Evolutionary conservation across 768 basidiomycete species (phyloP), one percentile per base, ranked within the genome.

Genomic region (Mrakia hoshinonis): DNA sequence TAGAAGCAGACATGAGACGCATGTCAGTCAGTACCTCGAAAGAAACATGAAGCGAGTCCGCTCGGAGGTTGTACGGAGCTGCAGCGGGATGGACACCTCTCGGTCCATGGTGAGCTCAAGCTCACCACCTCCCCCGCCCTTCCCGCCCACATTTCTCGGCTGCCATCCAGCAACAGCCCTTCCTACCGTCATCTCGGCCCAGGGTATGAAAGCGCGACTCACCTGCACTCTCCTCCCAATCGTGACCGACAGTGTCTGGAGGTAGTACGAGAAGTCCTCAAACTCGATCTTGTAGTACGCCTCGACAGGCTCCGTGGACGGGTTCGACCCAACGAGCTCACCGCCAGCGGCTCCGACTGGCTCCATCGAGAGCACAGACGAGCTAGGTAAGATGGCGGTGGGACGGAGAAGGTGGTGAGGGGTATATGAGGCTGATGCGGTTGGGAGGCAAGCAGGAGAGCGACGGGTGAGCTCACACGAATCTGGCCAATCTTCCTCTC

Each of bases 281-380:
- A 96, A 96, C 79, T 92, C 90, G 70, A 95, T 88, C 78, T 88
- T 89, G 81, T 92, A 94, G 78, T 93, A 95, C 73, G 92, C 92
- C 79, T 88, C 87, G 78, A 92, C 91, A 11, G 47, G 64, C 7
- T 69, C 51, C 22, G 68, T 52, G 36, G 70, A 65, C 29, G 73
- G 67, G 38, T 69, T 61, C 18, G 70, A 62, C 34, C 31, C 31
- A 20, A 10, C 34, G 5, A 26, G 10, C 18, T 49, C 49, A 36
- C 29, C 31, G 36, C 58, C 58, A 22, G 58, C 58, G 26, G 36
- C 58, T 15, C 31, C 2, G 34, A 20, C 31, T 3, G 29, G 15
- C 58, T 61, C 58, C 58, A 61, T 61, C 20, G 20, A 38, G 34
- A 36, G 15, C 31, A 36, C 18, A 15, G 15, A 22, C 22, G 36